phyloP scores from a whole-genome alignment of 1,139 yeast species.

The Suhomyces chickasaworum region DNA sequence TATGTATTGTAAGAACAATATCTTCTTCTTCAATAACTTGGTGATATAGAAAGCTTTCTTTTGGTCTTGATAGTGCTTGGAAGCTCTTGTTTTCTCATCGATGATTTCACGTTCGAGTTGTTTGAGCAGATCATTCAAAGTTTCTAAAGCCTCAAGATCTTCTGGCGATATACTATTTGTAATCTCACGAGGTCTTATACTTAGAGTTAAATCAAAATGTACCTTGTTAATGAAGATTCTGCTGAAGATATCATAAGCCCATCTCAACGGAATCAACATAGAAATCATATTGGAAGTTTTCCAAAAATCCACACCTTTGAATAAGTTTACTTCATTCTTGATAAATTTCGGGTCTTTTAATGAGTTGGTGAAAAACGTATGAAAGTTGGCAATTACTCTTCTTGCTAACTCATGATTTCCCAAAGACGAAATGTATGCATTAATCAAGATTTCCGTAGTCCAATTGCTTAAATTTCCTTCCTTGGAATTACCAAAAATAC shows the following conservation, averaged over 20 bases:
- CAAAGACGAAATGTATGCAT: conserved; percentile 41
- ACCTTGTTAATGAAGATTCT: conserved; percentile 46
- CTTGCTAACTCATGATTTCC: conserved; percentile 39
- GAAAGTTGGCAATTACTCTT: conserved; percentile 20
- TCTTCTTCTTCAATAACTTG: conserved; percentile 1
- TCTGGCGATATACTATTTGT: conserved; percentile 33
- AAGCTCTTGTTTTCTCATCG: not conserved
- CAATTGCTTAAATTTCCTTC: conserved; percentile 23
- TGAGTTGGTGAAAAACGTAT: not conserved
- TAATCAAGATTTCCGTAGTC: conserved; percentile 39
- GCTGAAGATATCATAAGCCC: conserved; percentile 41
- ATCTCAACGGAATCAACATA: conserved; percentile 38
- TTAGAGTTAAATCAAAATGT: conserved; percentile 40
- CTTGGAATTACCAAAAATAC: conserved; percentile 25
- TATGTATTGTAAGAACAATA: conserved; percentile 5
- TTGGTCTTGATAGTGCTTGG: not conserved
- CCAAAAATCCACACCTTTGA: conserved; percentile 33
- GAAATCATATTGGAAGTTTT: conserved; percentile 37
- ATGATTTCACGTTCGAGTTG: conserved; percentile 6
- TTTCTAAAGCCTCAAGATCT: conserved; percentile 33
- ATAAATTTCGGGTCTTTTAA: conserved; percentile 7
- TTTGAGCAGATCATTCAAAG: conserved; percentile 15
- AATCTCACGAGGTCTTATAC: conserved; percentile 38
- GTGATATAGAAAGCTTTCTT: not conserved
- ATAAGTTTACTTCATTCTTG: conserved; percentile 4